These are phyloP conservation scores for Cercospora sojina DNA, from an alignment of 2,329 filamentous ascomycete genomes.

Conservation along the genomic window DNA sequence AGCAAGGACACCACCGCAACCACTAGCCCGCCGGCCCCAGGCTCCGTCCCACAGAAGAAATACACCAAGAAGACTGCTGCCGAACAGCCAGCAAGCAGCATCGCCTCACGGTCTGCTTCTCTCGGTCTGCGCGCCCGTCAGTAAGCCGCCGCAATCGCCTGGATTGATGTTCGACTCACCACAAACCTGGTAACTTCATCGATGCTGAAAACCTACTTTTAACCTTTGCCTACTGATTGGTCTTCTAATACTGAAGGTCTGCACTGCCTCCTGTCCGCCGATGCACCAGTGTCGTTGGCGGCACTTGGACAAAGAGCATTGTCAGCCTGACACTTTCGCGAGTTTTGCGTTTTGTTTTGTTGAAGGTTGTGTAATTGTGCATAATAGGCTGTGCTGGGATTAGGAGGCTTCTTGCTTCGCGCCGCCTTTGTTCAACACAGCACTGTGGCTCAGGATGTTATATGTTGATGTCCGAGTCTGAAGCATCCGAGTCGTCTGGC, in stretches of 20 bases:
- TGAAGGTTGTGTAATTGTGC: background rate
- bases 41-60: background rate
- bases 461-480: no score
- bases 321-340: background rate
- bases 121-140: conserved; percentile 8
- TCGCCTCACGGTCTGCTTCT: conserved; percentile 2
- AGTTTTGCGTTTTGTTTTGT: background rate
- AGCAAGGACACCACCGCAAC: background rate
- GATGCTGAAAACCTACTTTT: background rate
- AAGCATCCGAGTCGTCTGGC: no score
- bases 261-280: background rate
- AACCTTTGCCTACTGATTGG: background rate
- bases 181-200: background rate
- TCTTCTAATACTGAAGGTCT: background rate
- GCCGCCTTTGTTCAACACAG: no score
- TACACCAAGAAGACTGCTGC: background rate
- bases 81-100: background rate
- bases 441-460: no score
- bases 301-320: background rate
- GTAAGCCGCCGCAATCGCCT: background rate
- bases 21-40: background rate
- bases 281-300: background rate
- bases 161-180: background rate
- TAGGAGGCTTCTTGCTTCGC: background rate
- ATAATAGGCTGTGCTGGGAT: background rate